A percentile compares a stretch with the other conserved stretches of the same genome.
phyloP scores from a whole-genome alignment of 2,329 filamentous ascomycete genomes.

The Diaporthe vexans region DNA sequence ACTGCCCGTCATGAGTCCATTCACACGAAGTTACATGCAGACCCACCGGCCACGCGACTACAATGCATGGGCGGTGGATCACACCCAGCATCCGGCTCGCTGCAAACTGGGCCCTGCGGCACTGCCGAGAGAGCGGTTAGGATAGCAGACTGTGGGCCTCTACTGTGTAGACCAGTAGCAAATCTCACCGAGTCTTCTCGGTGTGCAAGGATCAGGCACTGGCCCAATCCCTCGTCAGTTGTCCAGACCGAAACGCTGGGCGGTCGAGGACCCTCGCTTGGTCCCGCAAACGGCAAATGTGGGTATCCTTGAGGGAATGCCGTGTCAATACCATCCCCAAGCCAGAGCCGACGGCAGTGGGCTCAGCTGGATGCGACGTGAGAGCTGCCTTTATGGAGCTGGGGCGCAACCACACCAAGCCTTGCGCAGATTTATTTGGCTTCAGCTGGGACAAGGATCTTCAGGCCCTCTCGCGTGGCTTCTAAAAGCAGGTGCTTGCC shows the following conservation, averaged over 20 bases:
- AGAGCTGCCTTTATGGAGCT: not conserved
- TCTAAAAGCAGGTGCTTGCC: constrained; percentile 22
- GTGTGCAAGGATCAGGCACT: constrained; percentile 22
- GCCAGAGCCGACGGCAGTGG: constrained; percentile 7
- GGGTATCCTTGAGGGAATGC: not conserved
- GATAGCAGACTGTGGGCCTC: constrained; percentile 10
- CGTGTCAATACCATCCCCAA: not conserved
- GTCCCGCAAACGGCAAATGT: constrained; percentile 22
- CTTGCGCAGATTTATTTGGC: not conserved
- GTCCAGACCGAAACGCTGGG: constrained; percentile 30
- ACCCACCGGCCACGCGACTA: constrained; percentile 40
- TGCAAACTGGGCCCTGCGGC: constrained; percentile 26
- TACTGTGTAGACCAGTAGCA: not conserved
- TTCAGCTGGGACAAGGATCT: constrained; percentile 10
- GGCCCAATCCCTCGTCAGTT: constrained; percentile 19
- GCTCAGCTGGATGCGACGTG: not conserved
- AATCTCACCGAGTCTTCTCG: constrained; percentile 27
- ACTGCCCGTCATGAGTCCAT: constrained; percentile 29
- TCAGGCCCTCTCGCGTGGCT: not conserved
- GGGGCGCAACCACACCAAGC: not conserved
- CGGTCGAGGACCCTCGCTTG: constrained; percentile 18
- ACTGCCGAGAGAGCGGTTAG: constrained; percentile 29
- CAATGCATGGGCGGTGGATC: constrained; percentile 36
- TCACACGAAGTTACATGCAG: constrained; percentile 35
- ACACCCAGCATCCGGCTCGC: constrained; percentile 13